phyloP scores from a whole-genome alignment of 1,139 yeast species.

The Geotrichum citri-aurantii region DNA sequence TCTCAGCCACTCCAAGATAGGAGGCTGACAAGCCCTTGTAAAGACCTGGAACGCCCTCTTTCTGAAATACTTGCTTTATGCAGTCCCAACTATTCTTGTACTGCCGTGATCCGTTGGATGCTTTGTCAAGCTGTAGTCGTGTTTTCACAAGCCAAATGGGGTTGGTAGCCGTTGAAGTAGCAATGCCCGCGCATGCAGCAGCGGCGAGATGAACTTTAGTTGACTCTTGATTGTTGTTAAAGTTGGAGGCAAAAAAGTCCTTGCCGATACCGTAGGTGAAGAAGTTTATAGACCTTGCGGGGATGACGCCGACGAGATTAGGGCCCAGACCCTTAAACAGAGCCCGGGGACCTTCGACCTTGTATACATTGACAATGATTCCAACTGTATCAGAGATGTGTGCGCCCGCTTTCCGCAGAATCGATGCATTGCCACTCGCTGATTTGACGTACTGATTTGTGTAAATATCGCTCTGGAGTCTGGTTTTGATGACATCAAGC shows the following conservation, averaged over 20 bases:
- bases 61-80: constrained; percentile 55
- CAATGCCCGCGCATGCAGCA: constrained; percentile 92
- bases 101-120: constrained; percentile 46
- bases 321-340: constrained; percentile 95
- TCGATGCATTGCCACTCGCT: constrained; percentile 29
- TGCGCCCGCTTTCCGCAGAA: constrained; percentile 44
- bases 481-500: constrained; percentile 90
- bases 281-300: constrained; percentile 94
- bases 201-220: constrained; percentile 82
- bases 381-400: constrained; percentile 81
- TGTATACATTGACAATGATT: constrained; percentile 63
- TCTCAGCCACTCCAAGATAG: constrained; percentile 88
- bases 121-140: constrained; percentile 80
- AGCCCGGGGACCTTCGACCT: constrained; percentile 75
- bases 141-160: constrained; percentile 99
- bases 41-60: constrained; percentile 75
- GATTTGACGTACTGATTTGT: constrained; percentile 23
- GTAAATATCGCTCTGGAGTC: constrained; percentile 84
- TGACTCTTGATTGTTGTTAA: constrained; percentile 70
- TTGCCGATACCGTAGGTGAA: constrained; percentile 94
- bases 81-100: constrained; percentile 89
- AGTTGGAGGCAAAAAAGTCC: constrained; percentile 55
- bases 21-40: constrained; percentile 92
- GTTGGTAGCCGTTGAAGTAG: constrained; percentile 95
- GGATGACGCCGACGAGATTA: constrained; percentile 95